A percentile compares a stretch with the other conserved stretches of the same genome.
Conservation (phyloP, 2,329 filamentous ascomycete species). For the Orbilia brochopaga region DNA sequence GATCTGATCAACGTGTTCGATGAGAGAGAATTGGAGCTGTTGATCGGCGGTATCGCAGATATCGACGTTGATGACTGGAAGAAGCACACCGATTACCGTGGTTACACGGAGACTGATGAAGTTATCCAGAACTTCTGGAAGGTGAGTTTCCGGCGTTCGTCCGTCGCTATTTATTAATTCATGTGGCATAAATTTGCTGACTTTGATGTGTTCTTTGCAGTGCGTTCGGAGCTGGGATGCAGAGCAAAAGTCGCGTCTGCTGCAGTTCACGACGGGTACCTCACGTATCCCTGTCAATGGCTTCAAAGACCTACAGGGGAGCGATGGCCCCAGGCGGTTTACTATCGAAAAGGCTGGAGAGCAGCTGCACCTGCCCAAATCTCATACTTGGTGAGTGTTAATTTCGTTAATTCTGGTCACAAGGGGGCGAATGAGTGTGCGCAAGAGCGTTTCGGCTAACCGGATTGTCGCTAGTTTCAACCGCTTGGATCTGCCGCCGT, state of each 20-base stretch:
- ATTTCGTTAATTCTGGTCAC: not conserved
- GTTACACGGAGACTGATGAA: slow-evolving; percentile 96
- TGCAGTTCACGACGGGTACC: slow-evolving; percentile 97
- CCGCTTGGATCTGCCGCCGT: slow-evolving; percentile 89
- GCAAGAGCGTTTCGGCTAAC: slow-evolving; percentile 45
- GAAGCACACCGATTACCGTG: slow-evolving; percentile 99
- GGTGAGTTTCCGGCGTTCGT: slow-evolving; percentile 58
- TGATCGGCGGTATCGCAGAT: slow-evolving; percentile 99
- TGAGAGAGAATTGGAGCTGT: slow-evolving; percentile 91
- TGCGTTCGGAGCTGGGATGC: slow-evolving; percentile 96
- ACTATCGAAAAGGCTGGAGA: slow-evolving; percentile 98
- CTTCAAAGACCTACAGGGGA: slow-evolving; percentile 98
- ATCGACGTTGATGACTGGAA: slow-evolving; percentile 99
- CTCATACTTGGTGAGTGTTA: slow-evolving; percentile 86
- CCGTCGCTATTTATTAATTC: not conserved
- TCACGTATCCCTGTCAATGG: slow-evolving; percentile 98
- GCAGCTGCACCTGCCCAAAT: slow-evolving; percentile 87
- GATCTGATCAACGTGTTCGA: slow-evolving; percentile 99
- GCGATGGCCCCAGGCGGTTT: slow-evolving; percentile 90
- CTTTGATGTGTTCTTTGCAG: slow-evolving; percentile 53
- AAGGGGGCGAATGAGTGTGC: slow-evolving; percentile 4
- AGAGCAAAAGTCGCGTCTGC: slow-evolving; percentile 92
- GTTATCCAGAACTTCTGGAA: slow-evolving; percentile 99
- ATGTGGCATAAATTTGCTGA: not conserved
- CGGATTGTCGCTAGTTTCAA: slow-evolving; percentile 74